These are phyloP conservation scores for Kodamaea sp. DNA, from an alignment of 1,139 yeast genomes.

Conservation along the genomic window DNA sequence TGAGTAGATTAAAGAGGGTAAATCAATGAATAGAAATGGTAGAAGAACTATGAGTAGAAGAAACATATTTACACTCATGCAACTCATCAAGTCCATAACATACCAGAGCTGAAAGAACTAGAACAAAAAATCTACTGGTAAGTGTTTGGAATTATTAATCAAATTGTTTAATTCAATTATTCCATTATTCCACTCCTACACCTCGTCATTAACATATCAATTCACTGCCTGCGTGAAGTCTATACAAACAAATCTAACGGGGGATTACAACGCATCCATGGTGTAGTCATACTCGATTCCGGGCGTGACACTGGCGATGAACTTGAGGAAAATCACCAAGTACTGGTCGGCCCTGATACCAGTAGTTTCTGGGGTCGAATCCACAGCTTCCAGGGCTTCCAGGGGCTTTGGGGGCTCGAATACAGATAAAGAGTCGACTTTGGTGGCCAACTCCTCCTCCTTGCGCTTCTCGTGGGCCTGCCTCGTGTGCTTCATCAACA, in stretches of 20 bases:
- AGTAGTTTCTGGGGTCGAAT: neutral
- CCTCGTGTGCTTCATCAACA: constrained; percentile 63
- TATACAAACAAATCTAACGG: neutral
- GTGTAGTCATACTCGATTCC: constrained; percentile 97
- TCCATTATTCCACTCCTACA: too few relatives aligned
- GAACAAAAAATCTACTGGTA: too few relatives aligned
- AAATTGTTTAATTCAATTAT: too few relatives aligned
- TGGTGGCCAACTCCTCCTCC: neutral
- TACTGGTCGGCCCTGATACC: constrained; percentile 86
- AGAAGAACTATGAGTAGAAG: too few relatives aligned
- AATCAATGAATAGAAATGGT: too few relatives aligned
- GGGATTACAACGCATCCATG: constrained; percentile 64
- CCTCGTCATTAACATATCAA: too few relatives aligned
- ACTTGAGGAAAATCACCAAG: constrained; percentile 82
- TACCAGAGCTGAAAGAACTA: too few relatives aligned
- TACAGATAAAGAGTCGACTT: neutral
- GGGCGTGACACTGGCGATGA: constrained; percentile 95
- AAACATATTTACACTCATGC: too few relatives aligned
- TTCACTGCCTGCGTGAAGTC: neutral
- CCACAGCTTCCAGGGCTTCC: neutral
- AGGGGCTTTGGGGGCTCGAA: constrained; percentile 1
- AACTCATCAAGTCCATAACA: too few relatives aligned
- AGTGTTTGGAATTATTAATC: too few relatives aligned
- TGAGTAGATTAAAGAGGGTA: too few relatives aligned
- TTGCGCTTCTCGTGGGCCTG: constrained; percentile 1